Evolutionary conservation across 2,329 filamentous ascomycete species (phyloP), one percentile per base, ranked within the genome.

Genomic region (Aspergillus ibericus): DNA sequence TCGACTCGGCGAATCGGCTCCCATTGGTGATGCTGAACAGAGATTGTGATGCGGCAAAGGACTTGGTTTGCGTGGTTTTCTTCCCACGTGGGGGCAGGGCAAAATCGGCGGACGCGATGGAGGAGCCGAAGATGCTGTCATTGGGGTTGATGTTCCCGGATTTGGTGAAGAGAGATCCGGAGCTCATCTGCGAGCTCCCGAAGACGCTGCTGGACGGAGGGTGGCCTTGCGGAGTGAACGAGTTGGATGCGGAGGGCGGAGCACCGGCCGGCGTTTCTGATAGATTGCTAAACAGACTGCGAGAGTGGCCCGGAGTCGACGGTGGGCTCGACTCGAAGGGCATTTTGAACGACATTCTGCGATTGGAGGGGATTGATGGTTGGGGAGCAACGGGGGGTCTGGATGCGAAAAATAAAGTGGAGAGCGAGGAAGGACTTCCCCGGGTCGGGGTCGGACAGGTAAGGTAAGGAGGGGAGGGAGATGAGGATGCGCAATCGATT

Each of bases 251-350:
- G 32, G 81, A 82, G 25, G 83, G 83, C 1, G 84, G 83, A 58
- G 77, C 79, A 40, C 83, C 84, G 48, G 82, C 82, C 53, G 84
- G 84, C 15, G 84, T 86, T 18, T 83, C 85, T 5, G 84, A 85
- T 46, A 81, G 76, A 62, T 77, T 71, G 56, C 72, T 72, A 56
- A 72, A 70, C 5, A 75, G 65, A 53, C 72, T 73, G 47, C 71
- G 70, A 22, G 69, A 69, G 62, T 73, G 77, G 16, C 69, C 74
- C 12, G 76, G 76, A 2, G 76, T 78, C 18, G 75, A 72, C 2
- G 75, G 73, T 6, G 73, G 70, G 27, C 70, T 75, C 10, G 75
- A 72, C 29, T 72, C 70, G 52, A 69, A 72, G 8, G 73, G 69
- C 15, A 71, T 66, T 56, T 70, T 61, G 64, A 76, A 78, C 7